A percentile compares a stretch with the other conserved stretches of the same genome.
Evolutionary conservation across 1,284 basidiomycete species (phyloP).

Genomic region (Cutaneotrichosporon daszewskae): DNA sequence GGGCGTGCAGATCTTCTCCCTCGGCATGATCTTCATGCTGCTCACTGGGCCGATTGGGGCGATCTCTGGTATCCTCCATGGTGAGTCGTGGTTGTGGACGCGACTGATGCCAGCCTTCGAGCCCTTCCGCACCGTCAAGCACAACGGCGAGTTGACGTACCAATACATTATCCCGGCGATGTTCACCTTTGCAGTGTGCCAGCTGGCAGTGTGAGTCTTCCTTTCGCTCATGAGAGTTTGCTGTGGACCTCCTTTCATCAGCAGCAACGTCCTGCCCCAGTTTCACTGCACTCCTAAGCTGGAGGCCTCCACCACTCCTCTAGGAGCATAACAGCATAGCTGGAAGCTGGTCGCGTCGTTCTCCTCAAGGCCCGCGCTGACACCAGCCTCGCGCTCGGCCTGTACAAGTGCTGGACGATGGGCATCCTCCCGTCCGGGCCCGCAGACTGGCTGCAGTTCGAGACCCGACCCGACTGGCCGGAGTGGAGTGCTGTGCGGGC

Average conservation of each 20-base stretch:
- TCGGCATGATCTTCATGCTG: conserved; percentile 87
- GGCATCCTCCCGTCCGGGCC: conserved; percentile 79
- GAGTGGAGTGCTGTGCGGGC: conserved; percentile 16
- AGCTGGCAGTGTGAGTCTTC: conserved; percentile 41
- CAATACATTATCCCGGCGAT: conserved; percentile 36
- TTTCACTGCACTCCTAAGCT: too few relatives aligned
- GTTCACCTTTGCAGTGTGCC: conserved; percentile 42
- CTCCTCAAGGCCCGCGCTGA: background rate
- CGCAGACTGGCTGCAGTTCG: conserved; percentile 87
- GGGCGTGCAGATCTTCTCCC: conserved; percentile 86
- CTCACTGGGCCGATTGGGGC: conserved; percentile 75
- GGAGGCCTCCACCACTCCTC: too few relatives aligned
- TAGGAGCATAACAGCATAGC: too few relatives aligned
- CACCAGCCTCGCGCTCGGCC: conserved; percentile 60
- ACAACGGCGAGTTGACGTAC: conserved; percentile 25
- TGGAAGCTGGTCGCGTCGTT: background rate
- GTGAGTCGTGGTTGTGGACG: conserved; percentile 49
- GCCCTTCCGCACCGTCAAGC: conserved; percentile 30
- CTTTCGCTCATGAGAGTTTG: too few relatives aligned
- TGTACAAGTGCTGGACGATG: conserved; percentile 88
- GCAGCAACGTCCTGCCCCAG: too few relatives aligned
- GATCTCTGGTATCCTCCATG: conserved; percentile 64
- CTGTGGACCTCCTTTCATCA: too few relatives aligned
- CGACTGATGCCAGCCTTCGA: conserved; percentile 39
- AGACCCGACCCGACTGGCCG: conserved; percentile 54